These are phyloP conservation scores for Candida germanica DNA, from an alignment of 805 yeast genomes.

Conservation along the genomic window DNA sequence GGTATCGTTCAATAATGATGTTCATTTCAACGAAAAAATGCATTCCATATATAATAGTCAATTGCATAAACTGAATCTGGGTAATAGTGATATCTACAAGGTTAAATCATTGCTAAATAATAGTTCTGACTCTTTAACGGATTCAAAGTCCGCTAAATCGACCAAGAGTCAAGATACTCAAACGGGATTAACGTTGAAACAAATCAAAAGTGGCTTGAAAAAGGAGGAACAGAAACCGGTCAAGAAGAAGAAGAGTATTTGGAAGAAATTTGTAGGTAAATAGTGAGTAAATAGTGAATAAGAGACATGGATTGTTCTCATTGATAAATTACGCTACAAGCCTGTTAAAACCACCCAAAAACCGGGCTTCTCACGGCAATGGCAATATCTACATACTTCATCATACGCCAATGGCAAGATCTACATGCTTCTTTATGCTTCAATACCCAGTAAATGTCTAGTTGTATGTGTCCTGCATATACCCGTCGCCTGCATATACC, in stretches of 20 bases:
- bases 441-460: no score
- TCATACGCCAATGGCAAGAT: no score
- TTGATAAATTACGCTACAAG: no score
- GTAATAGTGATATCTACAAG: slow-evolving; percentile 26
- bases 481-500: no score
- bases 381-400: no score
- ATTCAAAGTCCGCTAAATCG: slow-evolving; percentile 2
- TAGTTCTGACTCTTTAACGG: slow-evolving; percentile 3
- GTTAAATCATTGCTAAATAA: slow-evolving; percentile 37
- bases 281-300: neutral
- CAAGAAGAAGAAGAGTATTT: slow-evolving; percentile 14
- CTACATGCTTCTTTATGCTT: no score
- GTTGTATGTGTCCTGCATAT: no score
- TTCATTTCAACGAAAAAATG: slow-evolving; percentile 27
- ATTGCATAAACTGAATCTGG: slow-evolving; percentile 7
- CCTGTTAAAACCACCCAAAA: no score
- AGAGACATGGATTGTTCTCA: no score
- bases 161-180: slow-evolving; percentile 1
- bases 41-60: slow-evolving; percentile 35
- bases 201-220: slow-evolving; percentile 12
- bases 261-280: slow-evolving; percentile 13
- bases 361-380: no score
- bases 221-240: slow-evolving; percentile 8
- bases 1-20: slow-evolving; percentile 7
- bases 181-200: slow-evolving; percentile 10